Percentiles rank a stretch among this genome's conserved stretches.
These are phyloP conservation scores for Metschnikowia cubensis DNA, from an alignment of 805 yeast species.

Conservation along the genomic window DNA sequence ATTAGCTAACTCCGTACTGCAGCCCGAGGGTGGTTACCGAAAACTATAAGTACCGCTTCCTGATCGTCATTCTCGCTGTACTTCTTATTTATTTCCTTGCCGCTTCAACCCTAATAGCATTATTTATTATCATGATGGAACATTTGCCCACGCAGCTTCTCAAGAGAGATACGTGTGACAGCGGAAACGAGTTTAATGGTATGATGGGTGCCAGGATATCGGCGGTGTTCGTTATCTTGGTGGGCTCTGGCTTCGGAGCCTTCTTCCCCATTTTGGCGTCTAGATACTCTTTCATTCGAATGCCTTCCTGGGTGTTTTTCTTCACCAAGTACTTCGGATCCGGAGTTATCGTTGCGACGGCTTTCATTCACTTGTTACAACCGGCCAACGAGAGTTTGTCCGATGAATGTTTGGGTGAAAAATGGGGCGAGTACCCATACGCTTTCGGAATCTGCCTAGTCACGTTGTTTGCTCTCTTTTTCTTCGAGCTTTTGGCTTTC, in stretches of 20 bases:
- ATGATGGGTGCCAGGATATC: slow-evolving; percentile 52
- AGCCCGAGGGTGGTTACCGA: background rate
- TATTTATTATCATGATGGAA: slow-evolving; percentile 6
- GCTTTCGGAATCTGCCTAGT: slow-evolving; percentile 53
- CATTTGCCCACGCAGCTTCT: slow-evolving; percentile 8
- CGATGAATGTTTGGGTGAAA: slow-evolving; percentile 59
- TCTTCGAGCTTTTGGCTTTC: slow-evolving; percentile 49
- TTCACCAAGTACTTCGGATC: slow-evolving; percentile 75
- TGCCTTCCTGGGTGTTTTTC: slow-evolving; percentile 63
- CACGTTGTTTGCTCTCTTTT: slow-evolving; percentile 48
- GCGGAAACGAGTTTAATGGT: slow-evolving; percentile 45
- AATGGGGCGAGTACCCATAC: slow-evolving; percentile 49
- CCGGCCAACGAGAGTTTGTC: slow-evolving; percentile 63
- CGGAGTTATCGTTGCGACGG: slow-evolving; percentile 80
- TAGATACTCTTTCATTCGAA: slow-evolving; percentile 50
- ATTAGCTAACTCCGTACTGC: background rate
- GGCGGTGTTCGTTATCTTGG: slow-evolving; percentile 56
- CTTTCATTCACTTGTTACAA: slow-evolving; percentile 67
- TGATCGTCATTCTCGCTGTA: too few species aligned
- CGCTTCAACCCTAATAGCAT: too few species aligned
- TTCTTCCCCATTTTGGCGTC: slow-evolving; percentile 63
- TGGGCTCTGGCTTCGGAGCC: slow-evolving; percentile 52
- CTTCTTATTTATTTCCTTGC: too few species aligned
- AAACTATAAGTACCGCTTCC: background rate
- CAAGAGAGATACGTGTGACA: slow-evolving; percentile 36